Percentiles rank a stretch among this genome's conserved stretches.
phyloP scores from a whole-genome alignment of 2,329 filamentous ascomycete species.

The Diplodia corticola region DNA sequence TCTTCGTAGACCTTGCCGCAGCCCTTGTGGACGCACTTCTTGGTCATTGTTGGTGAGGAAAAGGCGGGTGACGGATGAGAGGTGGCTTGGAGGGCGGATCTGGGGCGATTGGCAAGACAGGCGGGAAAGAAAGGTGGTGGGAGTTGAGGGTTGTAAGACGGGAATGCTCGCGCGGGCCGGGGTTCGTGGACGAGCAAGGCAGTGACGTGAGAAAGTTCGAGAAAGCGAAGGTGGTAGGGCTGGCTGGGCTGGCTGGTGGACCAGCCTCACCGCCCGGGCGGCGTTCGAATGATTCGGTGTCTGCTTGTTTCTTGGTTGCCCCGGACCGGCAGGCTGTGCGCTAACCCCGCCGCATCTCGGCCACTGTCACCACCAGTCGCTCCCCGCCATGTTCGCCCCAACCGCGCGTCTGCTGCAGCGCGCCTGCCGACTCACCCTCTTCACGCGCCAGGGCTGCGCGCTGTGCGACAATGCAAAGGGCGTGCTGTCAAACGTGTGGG shows the following conservation, averaged over 20 bases:
- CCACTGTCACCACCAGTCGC: background rate
- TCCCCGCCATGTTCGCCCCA: conserved; percentile 17
- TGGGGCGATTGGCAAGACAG: background rate
- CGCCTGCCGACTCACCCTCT: conserved; percentile 66
- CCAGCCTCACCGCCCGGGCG: background rate
- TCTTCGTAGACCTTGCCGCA: conserved; percentile 88
- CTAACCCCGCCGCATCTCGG: background rate
- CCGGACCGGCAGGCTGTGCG: background rate
- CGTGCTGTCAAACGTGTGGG: conserved; percentile 68
- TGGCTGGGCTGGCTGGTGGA: no score
- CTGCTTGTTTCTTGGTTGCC: background rate
- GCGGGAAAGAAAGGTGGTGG: background rate
- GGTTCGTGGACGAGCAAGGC: background rate
- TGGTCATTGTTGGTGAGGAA: conserved; percentile 55
- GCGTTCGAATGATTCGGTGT: background rate
- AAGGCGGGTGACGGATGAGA: background rate
- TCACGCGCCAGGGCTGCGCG: conserved; percentile 70
- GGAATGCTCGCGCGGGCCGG: background rate
- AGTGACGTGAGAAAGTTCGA: conserved; percentile 19
- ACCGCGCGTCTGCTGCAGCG: conserved; percentile 37
- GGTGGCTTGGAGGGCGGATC: background rate
- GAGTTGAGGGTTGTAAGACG: background rate
- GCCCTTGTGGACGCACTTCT: conserved; percentile 94
- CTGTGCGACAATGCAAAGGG: conserved; percentile 69
- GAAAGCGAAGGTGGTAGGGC: conserved; percentile 3